Conservation (phyloP, 2,329 filamentous ascomycete species). For the Fusarium sp. region DNA sequence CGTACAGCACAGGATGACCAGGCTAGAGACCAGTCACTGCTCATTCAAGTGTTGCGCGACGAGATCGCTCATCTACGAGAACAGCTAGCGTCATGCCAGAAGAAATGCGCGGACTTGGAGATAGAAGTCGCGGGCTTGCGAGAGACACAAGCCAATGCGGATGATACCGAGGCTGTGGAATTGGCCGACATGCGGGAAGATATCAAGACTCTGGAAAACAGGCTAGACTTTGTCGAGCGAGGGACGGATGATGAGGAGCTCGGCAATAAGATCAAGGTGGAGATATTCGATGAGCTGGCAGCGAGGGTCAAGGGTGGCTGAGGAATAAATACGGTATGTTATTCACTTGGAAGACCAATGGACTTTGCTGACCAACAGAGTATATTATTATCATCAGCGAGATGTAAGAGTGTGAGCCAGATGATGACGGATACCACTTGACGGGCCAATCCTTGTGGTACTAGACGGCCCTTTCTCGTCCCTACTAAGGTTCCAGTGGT, state of each 20-base stretch:
- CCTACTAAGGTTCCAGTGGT: too few species aligned
- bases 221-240: conserved; percentile 2
- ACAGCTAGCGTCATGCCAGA: not conserved
- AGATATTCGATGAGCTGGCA: not conserved
- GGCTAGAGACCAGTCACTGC: not conserved
- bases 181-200: conserved; percentile 1
- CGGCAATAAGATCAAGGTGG: not conserved
- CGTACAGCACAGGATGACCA: not conserved
- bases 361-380: not conserved
- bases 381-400: too few species aligned
- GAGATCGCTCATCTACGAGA: not conserved
- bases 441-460: too few species aligned
- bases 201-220: not conserved
- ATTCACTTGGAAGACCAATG: not conserved
- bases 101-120: not conserved
- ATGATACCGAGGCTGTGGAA: not conserved
- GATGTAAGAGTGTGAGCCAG: too few species aligned
- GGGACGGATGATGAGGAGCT: not conserved
- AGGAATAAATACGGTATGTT: not conserved
- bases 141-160: not conserved
- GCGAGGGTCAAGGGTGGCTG: not conserved
- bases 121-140: not conserved
- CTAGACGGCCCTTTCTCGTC: too few species aligned
- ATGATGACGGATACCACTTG: too few species aligned
- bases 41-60: not conserved